Conservation (phyloP, 257 asterid genomes). For the Solanum paucissectum region DNA sequence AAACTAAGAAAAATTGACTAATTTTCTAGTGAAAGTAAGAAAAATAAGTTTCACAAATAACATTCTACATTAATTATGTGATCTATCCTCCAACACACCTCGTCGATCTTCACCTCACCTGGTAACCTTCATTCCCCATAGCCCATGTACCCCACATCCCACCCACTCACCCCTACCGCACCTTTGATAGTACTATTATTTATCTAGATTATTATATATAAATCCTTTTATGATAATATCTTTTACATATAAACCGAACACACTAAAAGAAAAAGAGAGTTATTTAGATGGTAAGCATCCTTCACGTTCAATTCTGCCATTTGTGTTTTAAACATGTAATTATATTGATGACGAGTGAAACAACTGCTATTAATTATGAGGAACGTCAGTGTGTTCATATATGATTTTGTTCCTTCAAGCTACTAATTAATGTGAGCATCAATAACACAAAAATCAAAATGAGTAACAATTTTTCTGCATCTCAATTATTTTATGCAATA, state of each 20-base stretch:
- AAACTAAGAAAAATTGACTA: neutral
- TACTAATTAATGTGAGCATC: neutral
- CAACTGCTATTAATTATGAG: neutral
- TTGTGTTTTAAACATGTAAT: neutral
- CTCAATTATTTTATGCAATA: neutral
- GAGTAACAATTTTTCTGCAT: neutral
- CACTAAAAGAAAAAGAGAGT: neutral
- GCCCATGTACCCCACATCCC: neutral
- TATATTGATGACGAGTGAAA: neutral
- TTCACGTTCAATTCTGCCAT: neutral
- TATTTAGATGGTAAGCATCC: neutral
- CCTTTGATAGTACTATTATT: neutral
- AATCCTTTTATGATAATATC: neutral
- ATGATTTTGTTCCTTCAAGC: neutral
- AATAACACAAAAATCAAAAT: neutral
- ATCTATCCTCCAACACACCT: accelerated
- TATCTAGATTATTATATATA: neutral
- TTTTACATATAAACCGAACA: accelerated
- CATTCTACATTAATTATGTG: neutral
- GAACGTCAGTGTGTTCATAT: neutral
- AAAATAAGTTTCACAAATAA: neutral
- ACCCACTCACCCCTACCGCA: neutral
- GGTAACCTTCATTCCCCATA: neutral
- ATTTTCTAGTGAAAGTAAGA: neutral
- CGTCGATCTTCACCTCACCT: neutral